Conservation (phyloP, 768 basidiomycete genomes). For the Symmetrospora coprosmae region DNA sequence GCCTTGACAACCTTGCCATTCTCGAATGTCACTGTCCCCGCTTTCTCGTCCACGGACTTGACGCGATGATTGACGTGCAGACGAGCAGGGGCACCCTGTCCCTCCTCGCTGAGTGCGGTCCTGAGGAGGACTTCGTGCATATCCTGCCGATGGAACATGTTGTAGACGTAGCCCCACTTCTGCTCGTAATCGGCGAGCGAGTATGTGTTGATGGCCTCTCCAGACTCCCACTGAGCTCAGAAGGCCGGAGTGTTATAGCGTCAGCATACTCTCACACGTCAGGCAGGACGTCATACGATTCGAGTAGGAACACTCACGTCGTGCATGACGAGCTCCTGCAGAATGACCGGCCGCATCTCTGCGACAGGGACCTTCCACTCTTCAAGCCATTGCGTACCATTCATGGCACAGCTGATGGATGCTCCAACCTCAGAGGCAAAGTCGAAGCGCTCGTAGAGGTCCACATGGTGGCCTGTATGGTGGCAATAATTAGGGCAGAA, state of each 20-base stretch:
- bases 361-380: conserved; percentile 31
- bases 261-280: too few relatives aligned
- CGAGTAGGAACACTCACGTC: conserved; percentile 21
- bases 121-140: conserved; percentile 31
- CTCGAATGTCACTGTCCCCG: conserved; percentile 6
- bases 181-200: conserved; percentile 27
- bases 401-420: conserved; percentile 19
- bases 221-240: conserved; percentile 27
- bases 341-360: conserved; percentile 27
- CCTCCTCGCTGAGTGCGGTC: conserved; percentile 23
- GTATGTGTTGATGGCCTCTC: conserved; percentile 26
- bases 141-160: conserved; percentile 30
- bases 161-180: conserved; percentile 31
- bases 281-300: too few relatives aligned
- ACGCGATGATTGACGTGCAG: conserved; percentile 23
- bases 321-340: conserved; percentile 29
- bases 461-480: conserved; percentile 10
- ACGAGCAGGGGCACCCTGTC: conserved; percentile 26
- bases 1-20: conserved; percentile 12
- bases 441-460: conserved; percentile 16
- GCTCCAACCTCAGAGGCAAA: conserved; percentile 14
- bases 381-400: conserved; percentile 30
- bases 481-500: neutral
- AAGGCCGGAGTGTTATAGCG: too few relatives aligned
- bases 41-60: conserved; percentile 25